phyloP scores from a whole-genome alignment of 1,139 yeast species.

The Arxiozyma bovina region DNA sequence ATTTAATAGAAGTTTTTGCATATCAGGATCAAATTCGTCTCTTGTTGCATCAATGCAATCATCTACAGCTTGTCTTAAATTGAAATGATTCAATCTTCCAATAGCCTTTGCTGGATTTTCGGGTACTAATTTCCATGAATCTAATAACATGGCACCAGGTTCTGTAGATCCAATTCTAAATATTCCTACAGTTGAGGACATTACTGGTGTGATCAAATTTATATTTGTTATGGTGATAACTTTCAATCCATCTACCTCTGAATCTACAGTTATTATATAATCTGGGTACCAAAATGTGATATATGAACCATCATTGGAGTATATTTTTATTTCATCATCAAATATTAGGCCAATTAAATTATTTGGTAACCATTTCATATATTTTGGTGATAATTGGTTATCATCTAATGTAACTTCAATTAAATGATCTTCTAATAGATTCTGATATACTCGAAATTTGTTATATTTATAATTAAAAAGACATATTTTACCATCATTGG shows the following conservation, averaged over 20 bases:
- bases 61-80: slow-evolving; percentile 54
- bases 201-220: slow-evolving; percentile 61
- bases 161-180: slow-evolving; percentile 78
- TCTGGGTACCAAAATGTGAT: slow-evolving; percentile 38
- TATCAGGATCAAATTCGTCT: slow-evolving; percentile 62
- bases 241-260: slow-evolving; percentile 67
- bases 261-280: slow-evolving; percentile 33
- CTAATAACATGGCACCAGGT: slow-evolving; percentile 74
- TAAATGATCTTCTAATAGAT: slow-evolving; percentile 39
- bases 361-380: slow-evolving; percentile 75
- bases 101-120: slow-evolving; percentile 75
- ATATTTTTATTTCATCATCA: slow-evolving; percentile 55
- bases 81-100: slow-evolving; percentile 58
- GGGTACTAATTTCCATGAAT: slow-evolving; percentile 64
- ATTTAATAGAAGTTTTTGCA: slow-evolving; percentile 72
- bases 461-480: slow-evolving; percentile 40
- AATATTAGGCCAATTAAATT: slow-evolving; percentile 57
- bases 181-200: slow-evolving; percentile 47
- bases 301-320: slow-evolving; percentile 61
- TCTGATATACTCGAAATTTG: slow-evolving; percentile 46
- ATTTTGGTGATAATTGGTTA: slow-evolving; percentile 29
- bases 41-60: slow-evolving; percentile 68
- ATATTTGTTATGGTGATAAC: slow-evolving; percentile 50
- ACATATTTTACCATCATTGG: slow-evolving; percentile 58
- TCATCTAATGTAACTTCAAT: slow-evolving; percentile 39